Evolutionary conservation across 1,284 basidiomycete species (phyloP).

Genomic region (Sporisorium graminicola): DNA sequence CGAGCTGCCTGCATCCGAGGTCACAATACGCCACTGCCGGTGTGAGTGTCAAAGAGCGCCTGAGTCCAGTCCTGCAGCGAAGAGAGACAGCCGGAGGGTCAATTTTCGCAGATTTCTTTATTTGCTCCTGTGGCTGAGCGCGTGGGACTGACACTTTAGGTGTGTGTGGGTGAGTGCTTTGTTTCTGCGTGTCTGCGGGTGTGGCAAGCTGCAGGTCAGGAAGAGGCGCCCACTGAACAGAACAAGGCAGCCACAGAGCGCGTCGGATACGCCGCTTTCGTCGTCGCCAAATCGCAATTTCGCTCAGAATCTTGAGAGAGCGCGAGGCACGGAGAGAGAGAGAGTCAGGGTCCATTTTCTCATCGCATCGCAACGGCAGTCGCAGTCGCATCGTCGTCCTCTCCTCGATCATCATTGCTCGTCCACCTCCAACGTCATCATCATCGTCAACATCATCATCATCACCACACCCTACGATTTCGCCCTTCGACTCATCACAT

Average conservation of each 20-base stretch:
- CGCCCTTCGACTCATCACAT: neutral
- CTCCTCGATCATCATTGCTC: slow-evolving; percentile 1
- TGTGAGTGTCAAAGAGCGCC: neutral
- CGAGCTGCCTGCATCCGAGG: neutral
- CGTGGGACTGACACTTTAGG: neutral
- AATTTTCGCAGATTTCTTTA: neutral
- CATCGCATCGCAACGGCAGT: slow-evolving; percentile 18
- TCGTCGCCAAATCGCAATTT: slow-evolving; percentile 23
- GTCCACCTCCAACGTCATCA: slow-evolving; percentile 4
- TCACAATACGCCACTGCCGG: neutral
- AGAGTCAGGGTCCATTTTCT: slow-evolving; percentile 35
- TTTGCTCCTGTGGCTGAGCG: neutral
- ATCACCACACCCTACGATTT: neutral
- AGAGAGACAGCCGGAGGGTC: neutral
- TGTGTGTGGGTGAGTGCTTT: too few species aligned
- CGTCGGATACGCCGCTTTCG: slow-evolving; percentile 25
- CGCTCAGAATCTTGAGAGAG: neutral
- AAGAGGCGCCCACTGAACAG: neutral
- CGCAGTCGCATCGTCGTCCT: neutral
- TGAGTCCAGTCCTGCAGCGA: too few species aligned
- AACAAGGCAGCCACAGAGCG: neutral
- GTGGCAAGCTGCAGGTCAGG: neutral
- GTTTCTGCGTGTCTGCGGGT: neutral
- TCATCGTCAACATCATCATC: too few species aligned
- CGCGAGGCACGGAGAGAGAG: neutral